A percentile compares a stretch with the other conserved stretches of the same genome.
Conservation (phyloP, 306 rosid genomes). For the Carpinus fangiana region DNA sequence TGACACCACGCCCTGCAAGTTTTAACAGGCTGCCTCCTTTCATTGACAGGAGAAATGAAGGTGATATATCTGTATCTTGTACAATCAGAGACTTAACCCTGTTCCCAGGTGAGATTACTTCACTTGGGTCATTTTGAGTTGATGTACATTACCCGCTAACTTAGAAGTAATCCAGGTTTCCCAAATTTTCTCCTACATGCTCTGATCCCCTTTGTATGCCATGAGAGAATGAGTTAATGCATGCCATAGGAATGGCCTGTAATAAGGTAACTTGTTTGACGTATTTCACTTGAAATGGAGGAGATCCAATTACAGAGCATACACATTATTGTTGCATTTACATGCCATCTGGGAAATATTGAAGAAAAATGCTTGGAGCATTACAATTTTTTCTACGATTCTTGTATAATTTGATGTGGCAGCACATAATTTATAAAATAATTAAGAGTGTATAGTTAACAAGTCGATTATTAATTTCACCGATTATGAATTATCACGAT, state of each 20-base stretch:
- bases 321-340: no score
- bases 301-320: no score
- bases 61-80: slow-evolving; percentile 18
- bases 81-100: slow-evolving; percentile 27
- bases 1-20: slow-evolving; percentile 2
- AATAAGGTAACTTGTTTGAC: neutral
- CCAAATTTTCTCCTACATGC: slow-evolving; percentile 8
- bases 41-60: slow-evolving; percentile 25
- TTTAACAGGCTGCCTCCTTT: slow-evolving; percentile 6
- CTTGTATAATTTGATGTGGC: no score
- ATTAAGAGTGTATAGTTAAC: no score
- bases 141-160: slow-evolving; percentile 35
- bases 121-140: slow-evolving; percentile 14
- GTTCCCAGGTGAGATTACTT: slow-evolving; percentile 28
- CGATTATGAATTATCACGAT: no score
- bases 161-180: slow-evolving; percentile 17
- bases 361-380: no score
- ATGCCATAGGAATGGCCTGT: neutral
- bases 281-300: no score
- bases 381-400: no score
- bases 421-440: no score
- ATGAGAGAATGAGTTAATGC: neutral
- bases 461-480: no score
- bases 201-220: neutral
- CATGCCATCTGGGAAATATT: neutral